Evolutionary conservation across 441 rosid species (phyloP).

Genomic region (Adansonia madagascariensis): DNA sequence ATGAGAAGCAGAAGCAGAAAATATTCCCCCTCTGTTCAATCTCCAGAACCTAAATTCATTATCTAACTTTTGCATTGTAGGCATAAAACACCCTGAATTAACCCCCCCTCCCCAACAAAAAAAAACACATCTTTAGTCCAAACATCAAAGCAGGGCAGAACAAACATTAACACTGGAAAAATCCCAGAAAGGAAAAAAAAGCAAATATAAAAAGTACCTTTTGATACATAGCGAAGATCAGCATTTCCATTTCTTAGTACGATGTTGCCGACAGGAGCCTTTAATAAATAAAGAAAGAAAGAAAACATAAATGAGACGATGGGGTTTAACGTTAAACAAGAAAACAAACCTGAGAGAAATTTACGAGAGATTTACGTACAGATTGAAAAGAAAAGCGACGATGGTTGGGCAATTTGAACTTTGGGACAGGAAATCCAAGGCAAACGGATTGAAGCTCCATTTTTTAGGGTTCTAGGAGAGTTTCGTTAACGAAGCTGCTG

Average conservation of each 20-base stretch:
- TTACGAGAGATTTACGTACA: conserved; percentile 39
- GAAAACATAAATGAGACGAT: not conserved
- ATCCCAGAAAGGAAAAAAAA: not conserved
- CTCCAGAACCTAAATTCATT: conserved; percentile 15
- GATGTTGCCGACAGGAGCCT: conserved; percentile 37
- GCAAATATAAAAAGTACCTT: conserved; percentile 28
- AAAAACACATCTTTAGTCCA: not conserved
- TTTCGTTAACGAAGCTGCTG: not conserved
- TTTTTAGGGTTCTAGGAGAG: conserved; percentile 24
- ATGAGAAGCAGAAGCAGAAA: conserved; percentile 41
- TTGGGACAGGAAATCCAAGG: conserved; percentile 45
- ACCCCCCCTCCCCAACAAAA: not conserved
- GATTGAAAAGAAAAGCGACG: conserved; percentile 21
- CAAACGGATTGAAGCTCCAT: conserved; percentile 61
- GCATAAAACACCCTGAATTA: conserved; percentile 33
- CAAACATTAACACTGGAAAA: not conserved
- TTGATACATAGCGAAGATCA: conserved; percentile 26
- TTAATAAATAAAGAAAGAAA: not conserved
- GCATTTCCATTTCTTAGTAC: conserved; percentile 21
- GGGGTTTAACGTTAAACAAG: not conserved
- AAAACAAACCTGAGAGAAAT: not conserved
- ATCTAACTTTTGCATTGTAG: conserved; percentile 24
- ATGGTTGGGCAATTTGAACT: conserved; percentile 32
- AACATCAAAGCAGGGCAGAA: not conserved
- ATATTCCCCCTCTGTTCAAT: conserved; percentile 34